Evolutionary conservation across 2,329 filamentous ascomycete genomes (phyloP).

Genomic region (Neopestalotiopsis sp.): DNA sequence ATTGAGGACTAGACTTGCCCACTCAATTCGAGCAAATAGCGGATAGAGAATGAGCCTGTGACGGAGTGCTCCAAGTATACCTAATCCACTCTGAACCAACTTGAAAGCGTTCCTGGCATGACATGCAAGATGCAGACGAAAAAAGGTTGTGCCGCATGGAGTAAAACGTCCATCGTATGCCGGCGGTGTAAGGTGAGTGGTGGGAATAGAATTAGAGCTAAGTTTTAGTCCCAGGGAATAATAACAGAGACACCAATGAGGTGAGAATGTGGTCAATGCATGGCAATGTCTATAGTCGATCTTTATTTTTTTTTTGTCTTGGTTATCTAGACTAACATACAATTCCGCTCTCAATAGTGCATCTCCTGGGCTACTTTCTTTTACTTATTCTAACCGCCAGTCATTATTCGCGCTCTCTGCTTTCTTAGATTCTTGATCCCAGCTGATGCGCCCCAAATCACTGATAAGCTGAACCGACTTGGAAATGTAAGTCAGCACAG

Average conservation of each 20-base stretch:
- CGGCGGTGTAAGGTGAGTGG: constrained; percentile 16
- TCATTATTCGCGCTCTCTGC: background rate
- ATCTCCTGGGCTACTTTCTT: background rate
- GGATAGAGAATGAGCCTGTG: background rate
- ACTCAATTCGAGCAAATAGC: background rate
- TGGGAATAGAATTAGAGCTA: constrained; percentile 11
- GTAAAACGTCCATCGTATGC: constrained; percentile 22
- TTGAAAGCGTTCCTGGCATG: constrained; percentile 11
- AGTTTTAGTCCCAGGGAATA: constrained; percentile 1
- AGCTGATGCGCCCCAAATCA: background rate
- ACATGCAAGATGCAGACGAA: background rate
- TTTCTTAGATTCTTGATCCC: background rate
- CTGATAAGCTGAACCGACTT: background rate
- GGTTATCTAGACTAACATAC: background rate
- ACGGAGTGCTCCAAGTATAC: background rate
- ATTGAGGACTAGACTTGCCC: background rate
- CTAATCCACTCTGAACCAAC: background rate
- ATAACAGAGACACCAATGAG: constrained; percentile 3
- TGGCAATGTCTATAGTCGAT: background rate
- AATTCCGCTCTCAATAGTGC: background rate
- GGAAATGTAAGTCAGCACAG: background rate
- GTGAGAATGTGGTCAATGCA: background rate
- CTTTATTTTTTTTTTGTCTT: background rate
- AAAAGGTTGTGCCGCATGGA: background rate
- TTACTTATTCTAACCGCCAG: background rate